These are phyloP conservation scores for Penicillium sp. DNA, from an alignment of 2,329 filamentous ascomycete genomes.

Conservation along the genomic window DNA sequence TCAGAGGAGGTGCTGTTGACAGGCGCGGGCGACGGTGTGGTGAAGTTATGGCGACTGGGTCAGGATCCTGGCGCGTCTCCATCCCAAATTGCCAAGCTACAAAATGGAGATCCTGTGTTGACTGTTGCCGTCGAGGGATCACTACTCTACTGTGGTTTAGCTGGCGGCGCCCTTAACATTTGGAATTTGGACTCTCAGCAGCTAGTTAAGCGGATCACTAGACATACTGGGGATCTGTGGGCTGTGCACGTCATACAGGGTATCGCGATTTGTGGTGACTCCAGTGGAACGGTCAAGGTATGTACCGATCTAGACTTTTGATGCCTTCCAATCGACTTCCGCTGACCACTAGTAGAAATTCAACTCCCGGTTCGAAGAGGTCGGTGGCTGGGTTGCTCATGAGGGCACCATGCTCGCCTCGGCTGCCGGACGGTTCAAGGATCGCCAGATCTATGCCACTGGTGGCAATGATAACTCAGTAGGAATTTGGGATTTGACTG, in stretches of 20 bases:
- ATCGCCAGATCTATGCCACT: slow-evolving; percentile 82
- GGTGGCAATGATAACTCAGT: slow-evolving; percentile 90
- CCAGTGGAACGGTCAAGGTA: slow-evolving; percentile 82
- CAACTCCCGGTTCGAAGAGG: slow-evolving; percentile 79
- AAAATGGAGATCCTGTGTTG: slow-evolving; percentile 65
- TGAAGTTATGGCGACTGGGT: slow-evolving; percentile 87
- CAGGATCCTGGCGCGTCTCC: slow-evolving; percentile 60
- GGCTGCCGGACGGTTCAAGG: slow-evolving; percentile 66
- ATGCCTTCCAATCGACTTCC: not conserved
- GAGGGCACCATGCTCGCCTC: slow-evolving; percentile 84
- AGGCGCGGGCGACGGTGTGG: slow-evolving; percentile 87
- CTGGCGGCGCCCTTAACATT: slow-evolving; percentile 83
- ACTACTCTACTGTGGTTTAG: slow-evolving; percentile 86
- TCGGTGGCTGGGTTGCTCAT: slow-evolving; percentile 78
- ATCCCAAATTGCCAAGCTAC: slow-evolving; percentile 65
- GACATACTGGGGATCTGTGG: slow-evolving; percentile 78
- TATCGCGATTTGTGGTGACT: slow-evolving; percentile 81
- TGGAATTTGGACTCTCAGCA: slow-evolving; percentile 97
- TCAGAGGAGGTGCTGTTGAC: slow-evolving; percentile 76
- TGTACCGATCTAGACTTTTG: slow-evolving; percentile 28
- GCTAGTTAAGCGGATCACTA: slow-evolving; percentile 79
- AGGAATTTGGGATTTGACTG: slow-evolving; percentile 78
- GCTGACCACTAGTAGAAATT: slow-evolving; percentile 53
- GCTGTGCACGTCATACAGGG: slow-evolving; percentile 82
- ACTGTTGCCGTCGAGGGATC: slow-evolving; percentile 84